Evolutionary conservation across 352 stramenopile genomes (phyloP).

Genomic region (Thalassiosira hispida): DNA sequence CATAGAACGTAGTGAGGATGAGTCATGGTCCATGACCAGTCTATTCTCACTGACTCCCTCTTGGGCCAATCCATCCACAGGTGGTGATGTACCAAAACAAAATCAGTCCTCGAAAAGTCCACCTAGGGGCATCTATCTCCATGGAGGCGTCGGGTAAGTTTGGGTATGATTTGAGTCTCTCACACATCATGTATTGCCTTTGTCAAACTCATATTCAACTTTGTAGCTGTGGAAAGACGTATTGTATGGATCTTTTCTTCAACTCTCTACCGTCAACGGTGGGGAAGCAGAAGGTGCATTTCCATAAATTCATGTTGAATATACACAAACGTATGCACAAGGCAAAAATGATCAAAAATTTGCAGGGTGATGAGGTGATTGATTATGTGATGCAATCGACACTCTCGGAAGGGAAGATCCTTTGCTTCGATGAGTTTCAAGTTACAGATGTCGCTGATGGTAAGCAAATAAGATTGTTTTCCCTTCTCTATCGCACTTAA

Average conservation of each 20-base stretch:
- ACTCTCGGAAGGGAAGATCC: conserved; percentile 87
- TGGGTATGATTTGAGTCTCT: no score
- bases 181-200: no score
- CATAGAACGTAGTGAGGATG: neutral
- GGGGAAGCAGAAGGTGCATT: conserved; percentile 82
- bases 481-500: no score
- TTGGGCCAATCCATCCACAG: conserved; percentile 19
- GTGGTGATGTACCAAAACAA: neutral
- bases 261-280: conserved; percentile 38
- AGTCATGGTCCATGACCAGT: conserved; percentile 1
- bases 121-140: conserved; percentile 72
- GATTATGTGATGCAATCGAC: conserved; percentile 73
- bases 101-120: neutral
- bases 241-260: conserved; percentile 84
- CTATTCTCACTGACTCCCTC: conserved; percentile 37
- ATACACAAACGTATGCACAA: conserved; percentile 80
- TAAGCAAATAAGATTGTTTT: neutral
- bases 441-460: conserved; percentile 96
- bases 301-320: conserved; percentile 85
- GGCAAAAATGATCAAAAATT: conserved; percentile 51
- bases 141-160: conserved; percentile 80
- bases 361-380: conserved; percentile 52
- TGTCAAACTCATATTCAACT: no score
- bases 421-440: conserved; percentile 93
- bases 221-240: conserved; percentile 83